Conservation (phyloP, 2,329 filamentous ascomycete genomes). For the Ophiosphaerella korrae region DNA sequence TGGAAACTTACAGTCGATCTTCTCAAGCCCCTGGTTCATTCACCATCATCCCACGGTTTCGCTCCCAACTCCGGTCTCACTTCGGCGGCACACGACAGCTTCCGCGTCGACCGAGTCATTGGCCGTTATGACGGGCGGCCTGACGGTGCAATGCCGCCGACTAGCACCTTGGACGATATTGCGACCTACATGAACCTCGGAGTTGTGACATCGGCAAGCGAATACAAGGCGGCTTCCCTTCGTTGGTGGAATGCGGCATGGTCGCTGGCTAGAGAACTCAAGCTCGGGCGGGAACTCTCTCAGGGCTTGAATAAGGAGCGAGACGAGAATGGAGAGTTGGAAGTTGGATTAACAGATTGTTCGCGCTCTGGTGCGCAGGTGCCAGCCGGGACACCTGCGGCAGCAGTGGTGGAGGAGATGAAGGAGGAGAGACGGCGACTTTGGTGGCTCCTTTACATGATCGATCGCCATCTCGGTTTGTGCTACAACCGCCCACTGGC, state of each 20-base stretch:
- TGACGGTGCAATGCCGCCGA: constrained; percentile 53
- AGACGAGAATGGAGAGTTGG: constrained; percentile 46
- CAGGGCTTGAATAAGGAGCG: constrained; percentile 54
- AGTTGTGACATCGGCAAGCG: constrained; percentile 87
- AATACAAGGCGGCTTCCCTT: constrained; percentile 80
- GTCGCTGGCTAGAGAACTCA: constrained; percentile 85
- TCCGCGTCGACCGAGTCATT: constrained; percentile 72
- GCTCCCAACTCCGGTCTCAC: constrained; percentile 64
- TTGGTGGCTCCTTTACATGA: constrained; percentile 93
- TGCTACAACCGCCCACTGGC: constrained; percentile 91
- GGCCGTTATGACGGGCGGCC: constrained; percentile 52
- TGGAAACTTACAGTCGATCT: constrained; percentile 84
- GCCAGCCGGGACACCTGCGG: constrained; percentile 37
- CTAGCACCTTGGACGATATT: constrained; percentile 83
- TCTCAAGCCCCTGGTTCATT: constrained; percentile 86
- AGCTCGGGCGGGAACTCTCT: constrained; percentile 83
- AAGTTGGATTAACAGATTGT: constrained; percentile 33
- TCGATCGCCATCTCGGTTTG: constrained; percentile 80
- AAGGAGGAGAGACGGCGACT: constrained; percentile 85
- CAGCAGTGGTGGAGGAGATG: constrained; percentile 50
- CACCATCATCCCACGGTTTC: constrained; percentile 61
- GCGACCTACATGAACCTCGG: constrained; percentile 90
- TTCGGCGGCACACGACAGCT: constrained; percentile 76
- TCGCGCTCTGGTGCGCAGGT: constrained; percentile 34
- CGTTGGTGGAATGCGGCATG: constrained; percentile 95